Evolutionary conservation across 2,329 filamentous ascomycete genomes (phyloP), one percentile per base, ranked within the genome.

Genomic region (Stagonosporopsis chrysanthemi): DNA sequence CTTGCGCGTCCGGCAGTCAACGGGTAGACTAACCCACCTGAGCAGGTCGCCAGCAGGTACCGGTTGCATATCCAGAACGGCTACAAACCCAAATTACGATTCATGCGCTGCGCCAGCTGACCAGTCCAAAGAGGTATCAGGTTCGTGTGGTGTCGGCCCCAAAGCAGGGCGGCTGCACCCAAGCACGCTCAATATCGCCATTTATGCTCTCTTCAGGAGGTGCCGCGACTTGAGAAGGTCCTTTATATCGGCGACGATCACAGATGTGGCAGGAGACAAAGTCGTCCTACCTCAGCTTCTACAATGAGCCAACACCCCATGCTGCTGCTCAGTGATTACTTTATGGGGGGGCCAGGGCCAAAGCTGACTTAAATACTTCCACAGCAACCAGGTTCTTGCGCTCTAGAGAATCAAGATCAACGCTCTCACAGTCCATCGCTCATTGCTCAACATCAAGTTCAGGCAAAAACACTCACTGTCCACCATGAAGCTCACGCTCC

Each of bases 401-500:
- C 35, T 24, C 22, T 41, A 58, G 50, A 49, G 40, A 40, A 35
- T 11, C 45, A 44, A 45, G 38, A n/a, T 31, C 42, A 15, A 22
- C 46, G 35, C 49, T 28, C 28, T 36, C 38, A 33, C 55, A 38
- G 33, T 36, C 49, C 28, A 26, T 52, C 49, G 35, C 35, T 38
- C 23, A 29, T 22, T n/a, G 14, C 9, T 2, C 5, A 3, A 24
- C 35, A 17, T 17, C 24, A 23, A 31, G 15, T 29, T 12, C 14
- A 28, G 12, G 15, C 22, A 43, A 2, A 26, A 17, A 28, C 42
- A 29, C 31, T 39, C 31, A 28, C 26, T 31, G 6, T 31, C 19
- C 46, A 55, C 36, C 19, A 61, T 61, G 59, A 61, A 61, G 55
- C 44, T 61, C 52, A 47, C 56, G 15, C 43, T 62, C 8, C 12